These are phyloP conservation scores for Triticum dicoccoides DNA, from an alignment of 176 grass and related monocot genomes.

Conservation along the genomic window DNA sequence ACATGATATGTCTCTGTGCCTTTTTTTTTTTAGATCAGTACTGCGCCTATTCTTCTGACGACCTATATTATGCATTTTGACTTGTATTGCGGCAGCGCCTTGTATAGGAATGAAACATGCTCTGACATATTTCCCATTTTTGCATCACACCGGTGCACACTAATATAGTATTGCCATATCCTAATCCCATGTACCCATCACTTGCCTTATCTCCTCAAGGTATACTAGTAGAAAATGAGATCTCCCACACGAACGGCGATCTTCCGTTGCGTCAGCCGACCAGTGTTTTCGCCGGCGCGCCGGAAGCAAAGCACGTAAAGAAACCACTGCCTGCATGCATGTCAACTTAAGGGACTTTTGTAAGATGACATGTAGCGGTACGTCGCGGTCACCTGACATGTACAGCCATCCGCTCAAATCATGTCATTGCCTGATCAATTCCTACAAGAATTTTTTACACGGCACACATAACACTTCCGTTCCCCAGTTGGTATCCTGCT, in stretches of 20 bases:
- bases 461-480: neutral
- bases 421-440: neutral
- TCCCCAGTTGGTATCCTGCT: neutral
- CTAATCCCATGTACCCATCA: neutral
- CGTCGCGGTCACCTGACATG: conserved; percentile 28
- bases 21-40: too few species aligned
- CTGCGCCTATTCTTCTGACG: too few species aligned
- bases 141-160: neutral
- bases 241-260: conserved; percentile 30
- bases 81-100: too few species aligned
- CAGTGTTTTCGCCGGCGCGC: neutral
- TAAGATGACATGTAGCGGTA: neutral
- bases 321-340: neutral
- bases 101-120: neutral
- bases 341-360: neutral
- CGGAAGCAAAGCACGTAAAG: neutral
- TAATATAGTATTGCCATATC: neutral
- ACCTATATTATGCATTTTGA: too few species aligned
- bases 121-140: neutral
- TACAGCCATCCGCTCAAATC: neutral
- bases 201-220: neutral
- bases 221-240: neutral
- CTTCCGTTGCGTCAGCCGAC: conserved; percentile 23
- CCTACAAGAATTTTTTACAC: neutral
- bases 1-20: neutral